A percentile compares a stretch with the other conserved stretches of the same genome.
Conservation (phyloP, 345 rosid species). For the Eucalyptus sideroxylon region DNA sequence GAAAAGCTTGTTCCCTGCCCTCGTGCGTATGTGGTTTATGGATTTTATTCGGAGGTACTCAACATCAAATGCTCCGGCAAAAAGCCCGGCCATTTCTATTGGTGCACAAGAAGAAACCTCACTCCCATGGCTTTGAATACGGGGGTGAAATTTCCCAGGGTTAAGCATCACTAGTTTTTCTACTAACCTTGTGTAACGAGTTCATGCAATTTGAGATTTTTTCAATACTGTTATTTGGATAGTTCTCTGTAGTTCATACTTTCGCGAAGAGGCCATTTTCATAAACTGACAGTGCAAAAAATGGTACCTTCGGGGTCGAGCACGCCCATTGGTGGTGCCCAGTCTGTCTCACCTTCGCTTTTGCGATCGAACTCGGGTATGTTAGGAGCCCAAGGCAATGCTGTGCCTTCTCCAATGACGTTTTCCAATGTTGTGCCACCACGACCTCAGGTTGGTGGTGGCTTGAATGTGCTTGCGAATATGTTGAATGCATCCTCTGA, state of each 20-base stretch:
- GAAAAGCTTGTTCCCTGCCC: slow-evolving; percentile 9
- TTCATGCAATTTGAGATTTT: neutral
- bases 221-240: slow-evolving; percentile 7
- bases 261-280: neutral
- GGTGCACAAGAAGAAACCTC: slow-evolving; percentile 20
- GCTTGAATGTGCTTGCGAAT: slow-evolving; percentile 75
- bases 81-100: neutral
- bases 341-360: slow-evolving; percentile 53
- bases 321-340: slow-evolving; percentile 69
- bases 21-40: slow-evolving; percentile 9
- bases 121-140: slow-evolving; percentile 6
- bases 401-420: slow-evolving; percentile 58
- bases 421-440: slow-evolving; percentile 61
- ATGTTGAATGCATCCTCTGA: slow-evolving; percentile 67
- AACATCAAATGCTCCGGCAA: slow-evolving; percentile 13
- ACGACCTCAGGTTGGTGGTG: slow-evolving; percentile 51
- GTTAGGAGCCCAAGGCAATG: slow-evolving; percentile 70
- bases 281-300: slow-evolving; percentile 1
- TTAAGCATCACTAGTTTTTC: slow-evolving; percentile 2
- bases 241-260: slow-evolving; percentile 3
- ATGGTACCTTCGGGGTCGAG: slow-evolving; percentile 91
- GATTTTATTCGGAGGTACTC: slow-evolving; percentile 22
- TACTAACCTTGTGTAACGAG: neutral
- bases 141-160: slow-evolving; percentile 21
- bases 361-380: slow-evolving; percentile 65